phyloP scores from a whole-genome alignment of 208 protist species.

The Angomonas deanei region DNA sequence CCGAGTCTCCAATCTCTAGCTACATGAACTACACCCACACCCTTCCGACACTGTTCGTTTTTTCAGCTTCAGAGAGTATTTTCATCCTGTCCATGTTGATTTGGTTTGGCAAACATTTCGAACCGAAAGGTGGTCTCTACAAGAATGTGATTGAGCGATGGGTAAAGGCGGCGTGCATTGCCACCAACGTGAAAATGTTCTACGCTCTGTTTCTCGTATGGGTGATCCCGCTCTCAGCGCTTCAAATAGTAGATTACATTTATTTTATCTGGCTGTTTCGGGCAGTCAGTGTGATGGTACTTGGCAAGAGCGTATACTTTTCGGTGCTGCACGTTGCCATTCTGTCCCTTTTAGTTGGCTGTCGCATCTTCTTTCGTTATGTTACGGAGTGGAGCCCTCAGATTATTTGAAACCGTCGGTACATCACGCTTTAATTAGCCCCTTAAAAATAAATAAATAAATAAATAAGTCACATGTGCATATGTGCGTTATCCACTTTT shows the following conservation, averaged over 20 bases:
- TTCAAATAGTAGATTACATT: constrained; percentile 60
- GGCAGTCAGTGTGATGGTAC: constrained; percentile 32
- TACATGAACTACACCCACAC: constrained; percentile 47
- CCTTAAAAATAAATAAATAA: background rate
- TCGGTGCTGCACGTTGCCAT: constrained; percentile 23
- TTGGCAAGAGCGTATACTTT: constrained; percentile 5
- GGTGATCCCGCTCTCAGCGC: constrained; percentile 53
- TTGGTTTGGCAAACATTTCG: constrained; percentile 42
- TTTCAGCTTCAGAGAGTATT: constrained; percentile 48
- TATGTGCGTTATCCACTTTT: no score
- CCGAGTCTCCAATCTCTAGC: constrained; percentile 32
- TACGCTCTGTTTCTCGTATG: constrained; percentile 79
- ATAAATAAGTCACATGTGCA: no score
- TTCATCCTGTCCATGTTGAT: constrained; percentile 41
- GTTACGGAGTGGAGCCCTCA: constrained; percentile 49
- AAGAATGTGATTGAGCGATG: constrained; percentile 35
- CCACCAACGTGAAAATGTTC: constrained; percentile 46
- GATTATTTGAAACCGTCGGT: no score
- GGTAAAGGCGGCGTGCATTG: constrained; percentile 50
- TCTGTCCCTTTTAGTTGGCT: constrained; percentile 21
- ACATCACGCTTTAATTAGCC: background rate
- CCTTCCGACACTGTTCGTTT: constrained; percentile 50
- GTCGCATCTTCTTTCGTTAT: constrained; percentile 52
- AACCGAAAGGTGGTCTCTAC: constrained; percentile 14
- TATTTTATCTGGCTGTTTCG: constrained; percentile 65